These are phyloP conservation scores for Barnettozyma pratensis DNA, from an alignment of 805 yeast species.

Conservation along the genomic window DNA sequence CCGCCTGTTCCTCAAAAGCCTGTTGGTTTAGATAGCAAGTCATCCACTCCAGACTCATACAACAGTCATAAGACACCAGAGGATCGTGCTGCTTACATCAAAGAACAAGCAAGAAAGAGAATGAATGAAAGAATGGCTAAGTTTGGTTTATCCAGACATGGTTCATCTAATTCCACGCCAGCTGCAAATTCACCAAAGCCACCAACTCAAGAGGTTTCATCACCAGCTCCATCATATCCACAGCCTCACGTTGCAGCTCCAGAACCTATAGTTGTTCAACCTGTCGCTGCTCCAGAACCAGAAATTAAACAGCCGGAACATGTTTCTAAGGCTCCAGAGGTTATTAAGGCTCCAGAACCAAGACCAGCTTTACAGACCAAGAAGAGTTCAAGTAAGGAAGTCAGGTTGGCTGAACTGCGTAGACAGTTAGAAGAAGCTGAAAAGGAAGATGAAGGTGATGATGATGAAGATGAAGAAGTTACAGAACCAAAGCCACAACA, in stretches of 20 bases:
- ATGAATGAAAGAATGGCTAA: slow-evolving; percentile 85
- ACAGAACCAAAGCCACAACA: slow-evolving; percentile 13
- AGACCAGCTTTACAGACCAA: slow-evolving; percentile 34
- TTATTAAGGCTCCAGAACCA: slow-evolving; percentile 5
- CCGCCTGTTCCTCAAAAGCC: slow-evolving; percentile 8
- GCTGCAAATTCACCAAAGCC: slow-evolving; percentile 1
- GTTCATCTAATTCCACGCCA: slow-evolving; percentile 18
- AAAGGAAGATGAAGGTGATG: slow-evolving; percentile 41
- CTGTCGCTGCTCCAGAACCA: not conserved
- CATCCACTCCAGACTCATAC: slow-evolving; percentile 22
- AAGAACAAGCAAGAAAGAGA: slow-evolving; percentile 74
- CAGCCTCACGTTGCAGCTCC: slow-evolving; percentile 7
- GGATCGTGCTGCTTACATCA: slow-evolving; percentile 73
- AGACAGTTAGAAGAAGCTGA: slow-evolving; percentile 53
- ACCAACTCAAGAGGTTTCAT: no score
- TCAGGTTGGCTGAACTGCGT: slow-evolving; percentile 50
- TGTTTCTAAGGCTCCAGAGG: slow-evolving; percentile 3
- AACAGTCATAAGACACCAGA: slow-evolving; percentile 43
- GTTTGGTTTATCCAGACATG: slow-evolving; percentile 57
- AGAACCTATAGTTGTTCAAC: not conserved
- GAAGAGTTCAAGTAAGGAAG: slow-evolving; percentile 56
- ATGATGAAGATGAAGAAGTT: slow-evolving; percentile 30
- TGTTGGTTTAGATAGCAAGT: slow-evolving; percentile 6
- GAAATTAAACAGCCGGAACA: not conserved
- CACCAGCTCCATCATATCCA: no score